These are phyloP conservation scores for Henckelia pumila DNA, from an alignment of 257 asterid genomes.

Conservation along the genomic window DNA sequence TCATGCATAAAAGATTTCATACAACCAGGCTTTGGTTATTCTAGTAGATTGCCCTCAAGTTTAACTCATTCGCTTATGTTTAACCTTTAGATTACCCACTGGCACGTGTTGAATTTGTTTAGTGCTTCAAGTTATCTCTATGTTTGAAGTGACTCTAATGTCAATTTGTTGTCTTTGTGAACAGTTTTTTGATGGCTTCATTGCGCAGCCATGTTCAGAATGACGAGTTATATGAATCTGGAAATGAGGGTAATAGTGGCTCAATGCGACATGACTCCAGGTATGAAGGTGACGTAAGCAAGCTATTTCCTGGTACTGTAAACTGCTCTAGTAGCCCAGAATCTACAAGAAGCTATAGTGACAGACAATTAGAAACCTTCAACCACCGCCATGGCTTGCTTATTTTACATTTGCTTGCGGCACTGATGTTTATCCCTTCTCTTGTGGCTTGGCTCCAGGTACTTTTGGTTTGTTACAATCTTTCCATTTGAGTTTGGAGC, in stretches of 20 bases:
- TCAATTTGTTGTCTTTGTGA: slow-evolving; percentile 44
- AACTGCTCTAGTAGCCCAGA: slow-evolving; percentile 48
- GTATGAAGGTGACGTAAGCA: slow-evolving; percentile 38
- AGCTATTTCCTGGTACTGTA: slow-evolving; percentile 36
- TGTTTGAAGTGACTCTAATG: slow-evolving; percentile 33
- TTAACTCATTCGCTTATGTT: too few species aligned
- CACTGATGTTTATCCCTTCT: slow-evolving; percentile 81
- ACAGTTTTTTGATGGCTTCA: slow-evolving; percentile 81
- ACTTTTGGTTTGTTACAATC: slow-evolving; percentile 9
- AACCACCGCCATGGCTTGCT: slow-evolving; percentile 88
- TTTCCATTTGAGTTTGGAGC: slow-evolving; percentile 3
- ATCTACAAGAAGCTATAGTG: slow-evolving; percentile 65
- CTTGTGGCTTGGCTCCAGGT: slow-evolving; percentile 93
- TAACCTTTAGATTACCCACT: slow-evolving; percentile 1
- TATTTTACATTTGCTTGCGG: slow-evolving; percentile 72
- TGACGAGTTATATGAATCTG: slow-evolving; percentile 48
- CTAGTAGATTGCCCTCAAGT: neutral
- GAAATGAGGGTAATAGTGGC: slow-evolving; percentile 30
- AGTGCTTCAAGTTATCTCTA: slow-evolving; percentile 8
- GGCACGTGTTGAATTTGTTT: neutral
- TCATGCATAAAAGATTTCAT: neutral
- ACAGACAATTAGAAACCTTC: slow-evolving; percentile 80
- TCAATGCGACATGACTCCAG: slow-evolving; percentile 36
- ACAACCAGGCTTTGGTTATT: slow-evolving; percentile 6
- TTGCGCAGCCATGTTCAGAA: slow-evolving; percentile 67